These are phyloP conservation scores for Colletotrichum costaricense DNA, from an alignment of 2,329 filamentous ascomycete genomes.

Conservation along the genomic window DNA sequence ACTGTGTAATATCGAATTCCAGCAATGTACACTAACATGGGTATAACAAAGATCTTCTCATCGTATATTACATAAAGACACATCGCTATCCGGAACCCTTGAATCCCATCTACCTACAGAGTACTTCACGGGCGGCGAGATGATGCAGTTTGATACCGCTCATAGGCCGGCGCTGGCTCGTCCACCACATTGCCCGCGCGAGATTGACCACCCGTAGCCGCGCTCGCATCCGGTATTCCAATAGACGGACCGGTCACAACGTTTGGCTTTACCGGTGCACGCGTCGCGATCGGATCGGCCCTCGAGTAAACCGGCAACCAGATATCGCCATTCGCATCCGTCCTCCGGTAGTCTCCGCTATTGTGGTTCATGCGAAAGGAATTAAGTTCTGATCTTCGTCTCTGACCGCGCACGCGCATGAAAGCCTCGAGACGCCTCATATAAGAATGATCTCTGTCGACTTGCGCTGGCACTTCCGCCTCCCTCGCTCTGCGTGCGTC, in stretches of 20 bases:
- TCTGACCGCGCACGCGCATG: neutral
- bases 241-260: neutral
- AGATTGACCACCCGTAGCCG: neutral
- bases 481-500: neutral
- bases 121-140: neutral
- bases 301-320: conserved; percentile 25
- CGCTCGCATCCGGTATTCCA: neutral
- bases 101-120: neutral
- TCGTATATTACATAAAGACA: neutral
- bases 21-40: neutral
- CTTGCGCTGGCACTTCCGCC: neutral
- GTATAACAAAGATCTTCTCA: neutral
- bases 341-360: neutral
- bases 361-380: neutral
- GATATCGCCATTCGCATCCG: conserved; percentile 5
- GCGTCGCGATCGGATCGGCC: conserved; percentile 11
- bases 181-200: neutral
- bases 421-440: neutral
- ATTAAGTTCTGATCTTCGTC: neutral
- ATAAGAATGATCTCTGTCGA: neutral
- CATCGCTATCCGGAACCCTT: neutral
- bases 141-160: neutral
- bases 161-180: conserved; percentile 1
- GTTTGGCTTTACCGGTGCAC: neutral
- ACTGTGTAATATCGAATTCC: too few species aligned